A percentile compares a stretch with the other conserved stretches of the same genome.
Conservation (phyloP, 2,329 filamentous ascomycete species). For the Verticillium nubilum region DNA sequence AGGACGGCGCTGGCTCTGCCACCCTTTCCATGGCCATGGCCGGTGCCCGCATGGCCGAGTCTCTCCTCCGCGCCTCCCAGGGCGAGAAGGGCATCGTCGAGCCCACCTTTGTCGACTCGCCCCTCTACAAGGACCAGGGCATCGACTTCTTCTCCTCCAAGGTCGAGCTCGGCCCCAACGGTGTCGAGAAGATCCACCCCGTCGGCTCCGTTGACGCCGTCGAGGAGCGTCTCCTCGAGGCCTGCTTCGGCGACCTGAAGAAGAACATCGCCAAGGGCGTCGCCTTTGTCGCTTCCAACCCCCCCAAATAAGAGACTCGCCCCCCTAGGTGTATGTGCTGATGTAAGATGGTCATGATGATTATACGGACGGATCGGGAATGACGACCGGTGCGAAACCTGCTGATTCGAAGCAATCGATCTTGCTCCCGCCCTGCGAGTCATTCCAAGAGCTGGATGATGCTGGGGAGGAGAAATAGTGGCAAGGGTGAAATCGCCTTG, state of each 20-base stretch:
- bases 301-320: conserved; percentile 44
- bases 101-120: conserved; percentile 95
- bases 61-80: conserved; percentile 83
- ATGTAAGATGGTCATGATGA: not conserved
- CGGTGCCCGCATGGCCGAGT: conserved; percentile 79
- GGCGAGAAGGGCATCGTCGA: conserved; percentile 94
- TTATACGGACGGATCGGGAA: not conserved
- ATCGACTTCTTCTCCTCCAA: conserved; percentile 94
- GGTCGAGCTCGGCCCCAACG: conserved; percentile 93
- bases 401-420: not conserved
- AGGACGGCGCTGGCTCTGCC: conserved; percentile 94
- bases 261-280: conserved; percentile 95
- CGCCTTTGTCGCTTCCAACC: conserved; percentile 53
- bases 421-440: not conserved
- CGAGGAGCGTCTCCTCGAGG: conserved; percentile 88
- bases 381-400: not conserved
- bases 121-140: conserved; percentile 97
- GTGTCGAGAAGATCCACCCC: conserved; percentile 88
- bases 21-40: conserved; percentile 99
- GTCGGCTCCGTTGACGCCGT: conserved; percentile 77
- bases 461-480: not conserved
- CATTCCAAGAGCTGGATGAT: conserved; percentile 4
- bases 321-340: not conserved
- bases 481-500: not conserved
- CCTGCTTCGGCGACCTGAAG: conserved; percentile 76